Conservation (phyloP, 1,284 basidiomycete species). For the Leccinum subrobustum region DNA sequence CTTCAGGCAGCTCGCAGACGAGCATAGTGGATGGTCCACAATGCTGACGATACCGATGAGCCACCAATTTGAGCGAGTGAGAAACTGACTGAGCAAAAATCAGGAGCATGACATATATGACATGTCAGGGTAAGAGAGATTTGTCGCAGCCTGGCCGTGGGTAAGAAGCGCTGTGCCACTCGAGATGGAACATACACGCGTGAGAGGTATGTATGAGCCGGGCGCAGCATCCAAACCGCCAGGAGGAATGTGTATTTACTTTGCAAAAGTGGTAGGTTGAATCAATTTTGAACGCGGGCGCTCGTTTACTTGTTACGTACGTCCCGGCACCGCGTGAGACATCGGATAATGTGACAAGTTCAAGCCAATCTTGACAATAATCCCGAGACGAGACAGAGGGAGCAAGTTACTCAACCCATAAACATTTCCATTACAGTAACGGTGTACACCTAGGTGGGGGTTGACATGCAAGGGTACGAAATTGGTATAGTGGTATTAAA, state of each 20-base stretch:
- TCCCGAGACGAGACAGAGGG: neutral
- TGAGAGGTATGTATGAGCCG: neutral
- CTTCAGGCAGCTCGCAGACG: neutral
- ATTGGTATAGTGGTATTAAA: slow-evolving; percentile 13
- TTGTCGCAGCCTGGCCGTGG: neutral
- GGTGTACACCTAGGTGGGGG: neutral
- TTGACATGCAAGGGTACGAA: neutral
- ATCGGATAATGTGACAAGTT: neutral
- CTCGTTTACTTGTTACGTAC: neutral
- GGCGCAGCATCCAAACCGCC: neutral
- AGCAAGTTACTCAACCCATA: neutral
- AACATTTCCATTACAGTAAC: slow-evolving; percentile 8
- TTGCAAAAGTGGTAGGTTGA: neutral
- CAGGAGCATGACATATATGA: neutral
- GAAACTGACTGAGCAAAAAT: neutral
- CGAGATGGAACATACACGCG: neutral
- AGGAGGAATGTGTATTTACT: neutral
- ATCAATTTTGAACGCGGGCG: neutral
- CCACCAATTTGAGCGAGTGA: neutral
- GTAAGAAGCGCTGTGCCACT: slow-evolving; percentile 1
- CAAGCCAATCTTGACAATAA: neutral
- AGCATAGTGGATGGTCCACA: neutral
- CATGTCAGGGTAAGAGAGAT: neutral
- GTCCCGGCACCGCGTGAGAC: neutral
- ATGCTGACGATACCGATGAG: neutral